Conservation (phyloP, 331 rosid genomes). For the Phaseolus coccineus region DNA sequence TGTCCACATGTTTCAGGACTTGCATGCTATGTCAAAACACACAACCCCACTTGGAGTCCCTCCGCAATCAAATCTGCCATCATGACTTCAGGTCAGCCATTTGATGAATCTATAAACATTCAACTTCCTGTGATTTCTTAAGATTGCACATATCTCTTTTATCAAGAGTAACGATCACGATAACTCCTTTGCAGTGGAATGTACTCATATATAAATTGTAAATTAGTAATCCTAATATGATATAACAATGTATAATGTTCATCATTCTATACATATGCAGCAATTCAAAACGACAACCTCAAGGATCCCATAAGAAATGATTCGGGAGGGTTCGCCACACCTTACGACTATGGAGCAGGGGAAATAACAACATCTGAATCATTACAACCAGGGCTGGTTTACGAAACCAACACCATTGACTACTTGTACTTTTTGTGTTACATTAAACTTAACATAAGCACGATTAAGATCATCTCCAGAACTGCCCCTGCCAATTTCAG, state of each 20-base stretch:
- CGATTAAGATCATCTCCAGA: constrained; percentile 57
- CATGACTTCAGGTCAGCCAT: constrained; percentile 79
- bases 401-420: constrained; percentile 68
- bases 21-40: constrained; percentile 63
- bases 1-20: constrained; percentile 86
- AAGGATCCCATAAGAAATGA: constrained; percentile 60
- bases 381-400: constrained; percentile 77
- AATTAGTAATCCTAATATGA: not conserved
- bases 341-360: constrained; percentile 87
- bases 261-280: constrained; percentile 51
- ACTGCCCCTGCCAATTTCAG: constrained; percentile 54
- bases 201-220: not conserved
- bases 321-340: constrained; percentile 61
- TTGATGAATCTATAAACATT: not conserved
- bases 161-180: too few relatives aligned
- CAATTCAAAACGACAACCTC: constrained; percentile 67
- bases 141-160: too few relatives aligned
- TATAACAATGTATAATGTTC: not conserved
- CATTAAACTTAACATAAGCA: constrained; percentile 48
- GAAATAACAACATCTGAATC: constrained; percentile 61
- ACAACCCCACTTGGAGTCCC: constrained; percentile 71
- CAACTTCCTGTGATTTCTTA: not conserved
- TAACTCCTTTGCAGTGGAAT: too few relatives aligned
- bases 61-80: constrained; percentile 88
- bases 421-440: constrained; percentile 80